Evolutionary conservation across 2,329 filamentous ascomycete species (phyloP).

Genomic region (Trematosphaeria pertusa): DNA sequence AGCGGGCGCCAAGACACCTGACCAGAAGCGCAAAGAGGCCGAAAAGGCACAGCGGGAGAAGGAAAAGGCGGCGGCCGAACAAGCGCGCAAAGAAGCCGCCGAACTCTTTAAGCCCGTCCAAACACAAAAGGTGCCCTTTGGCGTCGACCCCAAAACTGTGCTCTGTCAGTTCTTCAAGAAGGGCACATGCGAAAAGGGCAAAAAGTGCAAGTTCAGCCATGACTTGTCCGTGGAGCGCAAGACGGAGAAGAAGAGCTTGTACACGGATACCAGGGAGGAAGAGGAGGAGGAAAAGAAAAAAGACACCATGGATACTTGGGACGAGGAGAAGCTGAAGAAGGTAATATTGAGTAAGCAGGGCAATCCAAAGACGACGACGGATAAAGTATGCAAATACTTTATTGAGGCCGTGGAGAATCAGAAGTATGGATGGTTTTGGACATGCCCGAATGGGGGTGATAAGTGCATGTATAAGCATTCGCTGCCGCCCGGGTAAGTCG

Average conservation of each 20-base stretch:
- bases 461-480: conserved; percentile 99
- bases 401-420: conserved; percentile 96
- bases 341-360: conserved; percentile 97
- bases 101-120: conserved; percentile 91
- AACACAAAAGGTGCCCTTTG: conserved; percentile 96
- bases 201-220: conserved; percentile 97
- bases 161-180: conserved; percentile 98
- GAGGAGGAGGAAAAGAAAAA: conserved; percentile 80
- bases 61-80: conserved; percentile 90
- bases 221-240: conserved; percentile 89
- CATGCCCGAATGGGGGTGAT: conserved; percentile 93
- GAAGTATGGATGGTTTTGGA: conserved; percentile 99
- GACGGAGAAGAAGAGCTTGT: conserved; percentile 89
- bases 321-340: conserved; percentile 90
- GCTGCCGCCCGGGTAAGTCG: conserved; percentile 85
- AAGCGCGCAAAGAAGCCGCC: conserved; percentile 79
- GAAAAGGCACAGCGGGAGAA: conserved; percentile 72
- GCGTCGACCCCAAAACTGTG: conserved; percentile 97
- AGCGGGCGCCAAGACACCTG: conserved; percentile 77
- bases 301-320: conserved; percentile 96
- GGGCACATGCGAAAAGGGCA: conserved; percentile 91
- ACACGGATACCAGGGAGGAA: conserved; percentile 79
- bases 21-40: conserved; percentile 81
- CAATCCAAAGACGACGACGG: conserved; percentile 92
- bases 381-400: conserved; percentile 99